Percentiles rank a stretch among this genome's conserved stretches.
These are phyloP conservation scores for Apiosordaria backusii DNA, from an alignment of 495 filamentous ascomycete species.

Conservation along the genomic window DNA sequence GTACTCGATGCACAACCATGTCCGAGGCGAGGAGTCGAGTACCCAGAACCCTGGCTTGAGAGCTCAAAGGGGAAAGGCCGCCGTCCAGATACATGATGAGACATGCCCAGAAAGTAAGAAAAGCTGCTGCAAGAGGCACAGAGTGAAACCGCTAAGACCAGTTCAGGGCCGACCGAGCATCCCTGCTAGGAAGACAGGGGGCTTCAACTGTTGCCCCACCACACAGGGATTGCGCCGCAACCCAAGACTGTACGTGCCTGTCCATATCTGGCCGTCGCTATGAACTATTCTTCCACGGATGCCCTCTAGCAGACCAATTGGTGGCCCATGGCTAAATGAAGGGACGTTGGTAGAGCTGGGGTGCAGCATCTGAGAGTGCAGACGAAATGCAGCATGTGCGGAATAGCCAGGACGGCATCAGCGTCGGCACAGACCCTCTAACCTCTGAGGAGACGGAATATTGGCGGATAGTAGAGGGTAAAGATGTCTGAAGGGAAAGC, in stretches of 20 bases:
- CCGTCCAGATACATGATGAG: slow-evolving; percentile 21
- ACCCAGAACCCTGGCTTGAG: slow-evolving; percentile 11
- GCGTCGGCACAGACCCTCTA: slow-evolving; percentile 8
- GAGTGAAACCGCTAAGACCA: slow-evolving; percentile 36
- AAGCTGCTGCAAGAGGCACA: slow-evolving; percentile 27
- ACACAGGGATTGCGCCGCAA: slow-evolving; percentile 23
- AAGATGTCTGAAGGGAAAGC: not conserved
- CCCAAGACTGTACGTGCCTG: slow-evolving; percentile 15
- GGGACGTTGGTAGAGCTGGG: slow-evolving; percentile 27
- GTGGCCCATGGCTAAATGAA: slow-evolving; percentile 29
- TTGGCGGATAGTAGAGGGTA: no score
- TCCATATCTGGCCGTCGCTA: slow-evolving; percentile 26
- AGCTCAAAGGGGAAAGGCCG: slow-evolving; percentile 19
- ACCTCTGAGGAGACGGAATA: slow-evolving; percentile 16
- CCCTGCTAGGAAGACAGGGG: slow-evolving; percentile 22
- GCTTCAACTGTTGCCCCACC: slow-evolving; percentile 23
- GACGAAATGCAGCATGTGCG: slow-evolving; percentile 19
- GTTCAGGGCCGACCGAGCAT: slow-evolving; percentile 16
- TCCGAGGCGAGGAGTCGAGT: slow-evolving; percentile 7
- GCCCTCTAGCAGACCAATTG: slow-evolving; percentile 24
- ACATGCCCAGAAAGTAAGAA: slow-evolving; percentile 25
- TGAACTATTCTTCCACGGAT: slow-evolving; percentile 19
- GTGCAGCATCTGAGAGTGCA: slow-evolving; percentile 24
- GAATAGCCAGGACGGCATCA: slow-evolving; percentile 15
- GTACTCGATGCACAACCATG: not conserved